phyloP scores from a whole-genome alignment of 1,284 basidiomycete genomes.

The Austropuccinia psidii region DNA sequence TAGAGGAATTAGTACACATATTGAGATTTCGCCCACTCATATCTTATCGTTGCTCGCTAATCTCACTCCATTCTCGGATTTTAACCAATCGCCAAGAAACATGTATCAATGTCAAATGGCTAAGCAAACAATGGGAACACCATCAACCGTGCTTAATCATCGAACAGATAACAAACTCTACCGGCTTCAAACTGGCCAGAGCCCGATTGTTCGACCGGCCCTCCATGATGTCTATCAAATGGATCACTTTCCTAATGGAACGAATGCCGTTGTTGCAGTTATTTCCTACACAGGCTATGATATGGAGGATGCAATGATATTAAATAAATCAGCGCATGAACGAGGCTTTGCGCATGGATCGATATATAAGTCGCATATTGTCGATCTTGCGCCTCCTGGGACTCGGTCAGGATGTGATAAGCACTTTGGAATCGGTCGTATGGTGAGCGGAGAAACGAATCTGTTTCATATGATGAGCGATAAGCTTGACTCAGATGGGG shows the following conservation, averaged over 20 bases:
- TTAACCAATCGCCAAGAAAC: constrained; percentile 68
- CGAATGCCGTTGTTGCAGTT: constrained; percentile 96
- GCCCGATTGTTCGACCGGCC: constrained; percentile 82
- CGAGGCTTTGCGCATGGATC: constrained; percentile 96
- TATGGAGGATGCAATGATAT: constrained; percentile 99
- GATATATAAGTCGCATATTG: constrained; percentile 87
- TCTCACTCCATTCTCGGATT: constrained; percentile 70
- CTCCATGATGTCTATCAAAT: constrained; percentile 95
- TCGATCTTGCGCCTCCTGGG: constrained; percentile 62
- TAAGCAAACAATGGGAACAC: constrained; percentile 99
- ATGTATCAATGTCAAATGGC: constrained; percentile 78
- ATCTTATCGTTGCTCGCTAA: constrained; percentile 72
- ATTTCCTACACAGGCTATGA: constrained; percentile 99
- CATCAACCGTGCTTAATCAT: constrained; percentile 78
- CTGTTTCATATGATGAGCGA: constrained; percentile 50
- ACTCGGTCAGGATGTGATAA: constrained; percentile 50
- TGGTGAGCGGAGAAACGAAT: constrained; percentile 57
- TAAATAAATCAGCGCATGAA: constrained; percentile 98
- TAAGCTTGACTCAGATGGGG: constrained; percentile 72
- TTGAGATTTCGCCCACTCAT: constrained; percentile 89
- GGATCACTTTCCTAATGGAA: constrained; percentile 97
- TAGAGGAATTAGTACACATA: constrained; percentile 65
- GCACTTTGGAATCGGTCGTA: constrained; percentile 77
- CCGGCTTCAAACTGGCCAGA: constrained; percentile 88
- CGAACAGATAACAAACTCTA: constrained; percentile 99